A percentile compares a stretch with the other conserved stretches of the same genome.
These are phyloP conservation scores for Coprinopsis marcescibilis DNA, from an alignment of 768 basidiomycete genomes.

Conservation along the genomic window DNA sequence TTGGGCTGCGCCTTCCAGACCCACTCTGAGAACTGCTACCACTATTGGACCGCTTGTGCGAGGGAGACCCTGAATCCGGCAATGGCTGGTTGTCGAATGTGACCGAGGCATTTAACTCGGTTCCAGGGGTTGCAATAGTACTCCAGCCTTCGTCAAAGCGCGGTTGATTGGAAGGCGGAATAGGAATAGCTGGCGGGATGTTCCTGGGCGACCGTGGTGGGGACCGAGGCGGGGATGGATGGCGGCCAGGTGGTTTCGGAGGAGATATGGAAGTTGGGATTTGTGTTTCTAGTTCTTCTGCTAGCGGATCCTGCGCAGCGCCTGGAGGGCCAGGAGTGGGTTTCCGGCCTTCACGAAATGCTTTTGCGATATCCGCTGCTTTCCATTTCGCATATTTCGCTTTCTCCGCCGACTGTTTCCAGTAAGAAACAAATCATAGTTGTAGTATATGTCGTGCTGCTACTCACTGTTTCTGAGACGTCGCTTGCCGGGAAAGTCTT, in stretches of 20 bases:
- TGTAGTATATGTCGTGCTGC: too few relatives aligned
- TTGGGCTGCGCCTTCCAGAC: slow-evolving; percentile 16
- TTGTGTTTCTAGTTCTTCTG: slow-evolving; percentile 16
- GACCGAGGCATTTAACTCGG: slow-evolving; percentile 10
- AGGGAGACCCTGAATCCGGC: not conserved
- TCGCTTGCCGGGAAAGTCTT: slow-evolving; percentile 63
- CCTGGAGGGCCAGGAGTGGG: slow-evolving; percentile 78
- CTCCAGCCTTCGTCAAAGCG: slow-evolving; percentile 52
- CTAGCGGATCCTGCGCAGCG: slow-evolving; percentile 22
- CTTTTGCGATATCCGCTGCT: slow-evolving; percentile 90
- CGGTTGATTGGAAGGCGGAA: not conserved
- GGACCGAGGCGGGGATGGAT: slow-evolving; percentile 20
- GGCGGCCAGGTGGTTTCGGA: too few relatives aligned
- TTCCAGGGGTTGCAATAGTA: slow-evolving; percentile 70
- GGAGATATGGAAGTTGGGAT: too few relatives aligned
- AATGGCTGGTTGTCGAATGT: not conserved
- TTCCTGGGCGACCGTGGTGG: too few relatives aligned
- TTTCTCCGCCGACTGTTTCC: slow-evolving; percentile 79
- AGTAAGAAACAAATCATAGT: too few relatives aligned
- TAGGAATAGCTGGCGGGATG: slow-evolving; percentile 1
- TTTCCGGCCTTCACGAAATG: slow-evolving; percentile 86
- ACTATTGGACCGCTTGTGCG: slow-evolving; percentile 20
- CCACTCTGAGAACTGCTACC: slow-evolving; percentile 21
- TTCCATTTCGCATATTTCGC: slow-evolving; percentile 97
- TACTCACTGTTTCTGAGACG: slow-evolving; percentile 55